These are phyloP conservation scores for Penicillium robsamsonii DNA, from an alignment of 495 filamentous ascomycete genomes.

Conservation along the genomic window DNA sequence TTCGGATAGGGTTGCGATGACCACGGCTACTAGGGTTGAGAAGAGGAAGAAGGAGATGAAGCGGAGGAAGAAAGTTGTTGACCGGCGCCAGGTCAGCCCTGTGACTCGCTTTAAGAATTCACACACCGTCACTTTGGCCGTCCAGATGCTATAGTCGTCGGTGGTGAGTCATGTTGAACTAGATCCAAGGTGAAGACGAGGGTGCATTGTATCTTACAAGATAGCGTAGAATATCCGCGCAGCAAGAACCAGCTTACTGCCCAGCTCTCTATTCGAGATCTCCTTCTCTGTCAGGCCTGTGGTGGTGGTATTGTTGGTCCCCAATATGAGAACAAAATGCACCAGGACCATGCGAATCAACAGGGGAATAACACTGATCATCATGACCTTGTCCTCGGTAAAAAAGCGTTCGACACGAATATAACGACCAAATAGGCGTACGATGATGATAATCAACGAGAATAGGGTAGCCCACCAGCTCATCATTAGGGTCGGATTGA, in stretches of 20 bases:
- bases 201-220: constrained; percentile 46
- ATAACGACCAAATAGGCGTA: constrained; percentile 75
- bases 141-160: constrained; percentile 70
- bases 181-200: neutral
- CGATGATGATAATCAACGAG: constrained; percentile 74
- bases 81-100: constrained; percentile 63
- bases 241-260: constrained; percentile 53
- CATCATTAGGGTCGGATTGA: constrained; percentile 80
- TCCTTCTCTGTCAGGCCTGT: constrained; percentile 39
- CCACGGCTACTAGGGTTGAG: constrained; percentile 71
- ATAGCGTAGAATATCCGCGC: constrained; percentile 56
- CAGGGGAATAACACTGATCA: constrained; percentile 75
- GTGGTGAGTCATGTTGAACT: neutral
- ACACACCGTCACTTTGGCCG: constrained; percentile 82
- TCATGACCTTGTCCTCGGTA: constrained; percentile 82
- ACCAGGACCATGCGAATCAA: constrained; percentile 79
- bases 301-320: constrained; percentile 75
- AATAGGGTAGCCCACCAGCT: constrained; percentile 93
- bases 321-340: constrained; percentile 78
- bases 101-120: constrained; percentile 85
- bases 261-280: constrained; percentile 45
- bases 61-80: constrained; percentile 63
- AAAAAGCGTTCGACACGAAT: constrained; percentile 79
- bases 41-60: constrained; percentile 71
- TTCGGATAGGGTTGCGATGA: constrained; percentile 79